A percentile compares a stretch with the other conserved stretches of the same genome.
Evolutionary conservation across 768 basidiomycete species (phyloP).

Genomic region (Cystofilobasidium macerans): DNA sequence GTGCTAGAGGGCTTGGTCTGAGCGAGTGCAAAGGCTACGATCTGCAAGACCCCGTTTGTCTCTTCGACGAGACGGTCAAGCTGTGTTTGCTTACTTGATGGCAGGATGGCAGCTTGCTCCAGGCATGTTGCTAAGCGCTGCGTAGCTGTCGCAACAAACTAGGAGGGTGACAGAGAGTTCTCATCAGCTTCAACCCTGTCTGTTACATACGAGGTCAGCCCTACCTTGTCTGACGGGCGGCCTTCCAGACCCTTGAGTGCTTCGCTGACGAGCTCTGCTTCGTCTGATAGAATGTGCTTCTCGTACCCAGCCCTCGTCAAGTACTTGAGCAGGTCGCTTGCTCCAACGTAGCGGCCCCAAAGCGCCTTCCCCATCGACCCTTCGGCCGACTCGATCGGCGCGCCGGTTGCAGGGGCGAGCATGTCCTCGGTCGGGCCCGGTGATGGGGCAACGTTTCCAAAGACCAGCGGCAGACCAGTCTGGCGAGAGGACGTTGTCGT

Average conservation of each 20-base stretch:
- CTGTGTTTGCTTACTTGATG: background rate
- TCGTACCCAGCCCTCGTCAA: constrained; percentile 22
- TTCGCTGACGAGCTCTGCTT: constrained; percentile 24
- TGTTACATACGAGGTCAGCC: background rate
- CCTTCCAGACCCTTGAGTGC: constrained; percentile 20
- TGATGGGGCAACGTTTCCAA: background rate
- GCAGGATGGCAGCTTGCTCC: background rate
- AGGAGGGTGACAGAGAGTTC: background rate
- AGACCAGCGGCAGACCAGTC: background rate
- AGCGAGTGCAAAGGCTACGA: background rate
- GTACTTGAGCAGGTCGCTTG: constrained; percentile 11
- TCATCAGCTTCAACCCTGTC: background rate
- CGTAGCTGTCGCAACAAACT: constrained; percentile 15
- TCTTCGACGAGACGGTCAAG: background rate
- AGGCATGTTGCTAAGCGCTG: constrained; percentile 10
- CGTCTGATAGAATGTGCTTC: constrained; percentile 19
- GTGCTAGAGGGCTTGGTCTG: background rate
- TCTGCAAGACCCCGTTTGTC: background rate
- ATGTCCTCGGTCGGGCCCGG: background rate
- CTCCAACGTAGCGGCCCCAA: constrained; percentile 4
- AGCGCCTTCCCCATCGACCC: constrained; percentile 5
- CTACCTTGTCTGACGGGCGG: constrained; percentile 17
- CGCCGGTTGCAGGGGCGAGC: background rate
- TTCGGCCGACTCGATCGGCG: background rate
- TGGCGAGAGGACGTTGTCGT: constrained; percentile 16